A percentile compares a stretch with the other conserved stretches of the same genome.
Conservation (phyloP, 164 flowering plant genomes). For the Platanus orientalis region DNA sequence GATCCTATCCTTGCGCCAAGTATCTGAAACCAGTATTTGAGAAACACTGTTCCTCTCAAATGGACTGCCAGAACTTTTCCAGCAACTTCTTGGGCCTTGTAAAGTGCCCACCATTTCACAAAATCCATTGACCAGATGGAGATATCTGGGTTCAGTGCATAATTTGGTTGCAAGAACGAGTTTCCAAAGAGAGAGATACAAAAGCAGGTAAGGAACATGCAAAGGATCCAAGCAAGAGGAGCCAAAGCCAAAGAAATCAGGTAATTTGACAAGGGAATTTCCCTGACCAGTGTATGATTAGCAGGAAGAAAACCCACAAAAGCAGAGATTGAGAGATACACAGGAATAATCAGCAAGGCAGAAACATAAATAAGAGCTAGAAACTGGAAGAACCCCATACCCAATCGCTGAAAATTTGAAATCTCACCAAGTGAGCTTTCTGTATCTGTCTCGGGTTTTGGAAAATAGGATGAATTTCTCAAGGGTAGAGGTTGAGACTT, state of each 20-base stretch:
- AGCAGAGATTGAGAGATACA: constrained; percentile 43
- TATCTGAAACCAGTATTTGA: constrained; percentile 73
- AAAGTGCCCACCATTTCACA: constrained; percentile 78
- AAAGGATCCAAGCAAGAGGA: constrained; percentile 66
- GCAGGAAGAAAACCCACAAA: constrained; percentile 26
- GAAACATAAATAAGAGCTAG: constrained; percentile 43
- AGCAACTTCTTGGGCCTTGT: constrained; percentile 60
- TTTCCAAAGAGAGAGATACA: constrained; percentile 60
- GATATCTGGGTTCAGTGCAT: constrained; percentile 47
- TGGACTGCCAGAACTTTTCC: constrained; percentile 64
- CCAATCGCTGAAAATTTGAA: constrained; percentile 28
- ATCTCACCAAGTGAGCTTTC: constrained; percentile 22
- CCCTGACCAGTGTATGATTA: neutral
- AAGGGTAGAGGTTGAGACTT: constrained; percentile 45
- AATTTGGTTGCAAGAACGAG: constrained; percentile 63
- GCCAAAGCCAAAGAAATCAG: constrained; percentile 36
- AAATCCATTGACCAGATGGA: constrained; percentile 64
- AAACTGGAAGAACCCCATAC: constrained; percentile 40
- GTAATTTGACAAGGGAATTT: constrained; percentile 27
- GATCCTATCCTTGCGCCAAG: constrained; percentile 73
- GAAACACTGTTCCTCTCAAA: constrained; percentile 69
- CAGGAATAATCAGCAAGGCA: constrained; percentile 49
- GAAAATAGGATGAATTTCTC: constrained; percentile 15
- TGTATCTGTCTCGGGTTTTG: constrained; percentile 21
- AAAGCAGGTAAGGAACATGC: constrained; percentile 51